Conservation (phyloP, 106 monocot species). For the Dactylorhiza incarnata region DNA sequence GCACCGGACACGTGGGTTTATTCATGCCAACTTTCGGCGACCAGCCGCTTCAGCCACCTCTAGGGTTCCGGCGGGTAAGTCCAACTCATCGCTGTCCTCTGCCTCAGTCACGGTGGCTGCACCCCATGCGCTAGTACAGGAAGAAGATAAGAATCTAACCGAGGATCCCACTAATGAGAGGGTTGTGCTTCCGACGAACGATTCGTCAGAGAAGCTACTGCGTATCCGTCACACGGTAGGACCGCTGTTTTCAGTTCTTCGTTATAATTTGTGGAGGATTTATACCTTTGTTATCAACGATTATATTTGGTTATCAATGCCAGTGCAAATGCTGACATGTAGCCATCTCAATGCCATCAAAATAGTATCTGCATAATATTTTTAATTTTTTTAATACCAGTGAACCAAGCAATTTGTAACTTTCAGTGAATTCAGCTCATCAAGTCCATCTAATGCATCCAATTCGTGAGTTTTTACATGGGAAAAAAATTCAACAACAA, state of each 20-base stretch:
- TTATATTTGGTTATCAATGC: no score
- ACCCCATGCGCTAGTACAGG: conserved; percentile 13
- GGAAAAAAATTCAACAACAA: no score
- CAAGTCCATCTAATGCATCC: no score
- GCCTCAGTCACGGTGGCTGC: conserved; percentile 13
- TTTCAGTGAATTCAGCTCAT: no score
- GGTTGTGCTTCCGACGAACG: conserved; percentile 79
- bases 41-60: background rate
- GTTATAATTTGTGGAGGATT: background rate
- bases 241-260: background rate
- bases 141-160: conserved; percentile 7
- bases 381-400: no score
- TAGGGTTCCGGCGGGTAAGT: conserved; percentile 15
- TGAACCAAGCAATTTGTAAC: no score
- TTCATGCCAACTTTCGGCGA: background rate
- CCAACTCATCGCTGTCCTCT: conserved; percentile 3
- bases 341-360: no score
- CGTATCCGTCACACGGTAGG: conserved; percentile 82
- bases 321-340: no score
- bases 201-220: conserved; percentile 77
- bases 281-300: background rate
- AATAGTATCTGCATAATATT: no score
- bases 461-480: no score
- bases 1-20: background rate
- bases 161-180: conserved; percentile 29